Evolutionary conservation across 2,329 filamentous ascomycete species (phyloP).

Genomic region (Aspergillus versicolor): DNA sequence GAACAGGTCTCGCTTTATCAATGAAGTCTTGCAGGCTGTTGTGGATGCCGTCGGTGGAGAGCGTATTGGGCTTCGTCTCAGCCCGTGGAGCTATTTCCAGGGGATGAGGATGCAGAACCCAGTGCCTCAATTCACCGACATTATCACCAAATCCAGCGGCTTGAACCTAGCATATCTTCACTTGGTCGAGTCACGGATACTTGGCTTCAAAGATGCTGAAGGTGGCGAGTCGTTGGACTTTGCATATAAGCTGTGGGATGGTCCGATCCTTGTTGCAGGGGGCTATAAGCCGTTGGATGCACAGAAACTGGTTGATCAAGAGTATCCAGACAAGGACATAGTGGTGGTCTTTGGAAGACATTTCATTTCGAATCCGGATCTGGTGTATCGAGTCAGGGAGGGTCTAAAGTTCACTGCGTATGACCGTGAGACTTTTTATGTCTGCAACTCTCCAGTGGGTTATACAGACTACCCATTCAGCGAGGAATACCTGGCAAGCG

Average conservation of each 20-base stretch:
- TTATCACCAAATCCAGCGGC: constrained; percentile 52
- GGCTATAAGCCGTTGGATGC: constrained; percentile 45
- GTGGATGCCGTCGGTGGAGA: constrained; percentile 46
- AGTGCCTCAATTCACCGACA: constrained; percentile 53
- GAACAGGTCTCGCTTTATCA: constrained; percentile 52
- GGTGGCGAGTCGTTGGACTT: constrained; percentile 39
- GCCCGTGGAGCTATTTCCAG: constrained; percentile 42
- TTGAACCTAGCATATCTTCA: constrained; percentile 62
- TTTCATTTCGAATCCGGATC: constrained; percentile 48
- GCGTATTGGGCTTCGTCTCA: constrained; percentile 48
- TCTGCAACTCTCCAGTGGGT: constrained; percentile 32
- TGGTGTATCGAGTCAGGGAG: constrained; percentile 42
- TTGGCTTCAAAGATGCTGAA: constrained; percentile 28
- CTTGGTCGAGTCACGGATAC: constrained; percentile 58
- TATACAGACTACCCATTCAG: constrained; percentile 42
- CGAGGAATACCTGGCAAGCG: constrained; percentile 20
- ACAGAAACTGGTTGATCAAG: constrained; percentile 33
- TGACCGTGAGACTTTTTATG: constrained; percentile 43
- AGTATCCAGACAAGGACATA: constrained; percentile 31
- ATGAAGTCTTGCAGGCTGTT: constrained; percentile 51
- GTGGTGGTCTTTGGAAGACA: constrained; percentile 43
- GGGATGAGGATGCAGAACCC: constrained; percentile 61
- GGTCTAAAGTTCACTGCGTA: constrained; percentile 39
- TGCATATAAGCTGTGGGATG: constrained; percentile 44
- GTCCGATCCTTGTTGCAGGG: constrained; percentile 53